Conservation (phyloP, 1,284 basidiomycete species). For the Leccinum ambiguum region DNA sequence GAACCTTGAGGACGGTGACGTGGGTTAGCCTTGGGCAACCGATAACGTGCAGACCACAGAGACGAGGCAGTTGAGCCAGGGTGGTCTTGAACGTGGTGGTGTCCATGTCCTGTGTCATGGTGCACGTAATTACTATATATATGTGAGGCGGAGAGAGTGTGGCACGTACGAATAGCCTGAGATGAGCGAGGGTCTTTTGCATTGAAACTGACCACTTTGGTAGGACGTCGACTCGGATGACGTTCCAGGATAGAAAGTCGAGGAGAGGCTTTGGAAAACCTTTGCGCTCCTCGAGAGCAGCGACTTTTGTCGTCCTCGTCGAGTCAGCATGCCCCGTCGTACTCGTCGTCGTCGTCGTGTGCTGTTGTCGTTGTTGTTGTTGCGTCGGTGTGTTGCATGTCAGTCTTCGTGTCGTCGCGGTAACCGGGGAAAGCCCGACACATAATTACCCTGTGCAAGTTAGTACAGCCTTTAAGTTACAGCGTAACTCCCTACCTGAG, state of each 20-base stretch:
- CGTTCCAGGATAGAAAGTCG: conserved; percentile 59
- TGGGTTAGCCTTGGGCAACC: conserved; percentile 58
- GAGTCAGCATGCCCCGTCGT: no score
- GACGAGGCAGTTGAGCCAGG: conserved; percentile 47
- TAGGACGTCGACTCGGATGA: conserved; percentile 46
- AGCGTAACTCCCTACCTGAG: no score
- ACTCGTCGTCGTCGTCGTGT: no score
- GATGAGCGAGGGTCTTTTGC: conserved; percentile 43
- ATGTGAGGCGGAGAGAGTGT: background rate
- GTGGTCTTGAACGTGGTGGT: conserved; percentile 46
- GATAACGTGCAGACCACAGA: conserved; percentile 58
- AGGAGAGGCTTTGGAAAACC: conserved; percentile 50
- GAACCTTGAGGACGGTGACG: conserved; percentile 42
- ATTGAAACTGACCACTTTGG: conserved; percentile 51
- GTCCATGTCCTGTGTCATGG: conserved; percentile 53
- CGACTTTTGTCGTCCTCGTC: conserved; percentile 31
- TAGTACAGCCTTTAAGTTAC: no score
- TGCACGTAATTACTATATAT: conserved; percentile 3
- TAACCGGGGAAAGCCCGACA: no score
- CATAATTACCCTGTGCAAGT: no score
- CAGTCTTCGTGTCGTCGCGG: no score
- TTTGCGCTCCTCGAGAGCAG: conserved; percentile 41
- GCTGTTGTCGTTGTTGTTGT: no score
- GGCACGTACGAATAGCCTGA: conserved; percentile 57
- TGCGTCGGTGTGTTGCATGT: no score